Evolutionary conservation across 2,329 filamentous ascomycete species (phyloP), one percentile per base, ranked within the genome.

Genomic region (Colletotrichum lindemuthianum): DNA sequence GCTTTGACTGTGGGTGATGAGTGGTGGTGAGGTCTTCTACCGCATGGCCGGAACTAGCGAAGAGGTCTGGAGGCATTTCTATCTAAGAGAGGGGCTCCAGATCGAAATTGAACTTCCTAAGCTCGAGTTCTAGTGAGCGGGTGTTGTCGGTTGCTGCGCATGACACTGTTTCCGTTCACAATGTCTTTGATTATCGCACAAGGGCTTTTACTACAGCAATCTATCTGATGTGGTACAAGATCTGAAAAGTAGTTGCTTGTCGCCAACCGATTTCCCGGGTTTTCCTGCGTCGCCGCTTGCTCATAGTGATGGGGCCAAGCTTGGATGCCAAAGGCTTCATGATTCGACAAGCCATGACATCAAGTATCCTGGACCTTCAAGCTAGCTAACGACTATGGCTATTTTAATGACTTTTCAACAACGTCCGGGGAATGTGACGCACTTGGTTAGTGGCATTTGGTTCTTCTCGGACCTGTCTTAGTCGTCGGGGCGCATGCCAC

Each of bases 401-500:
- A 24, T 24, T 24, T 24, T 24, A 24, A 24, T 24, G 4, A 24
- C 24, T 24, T 24, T 24, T 57, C 48, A 16, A 48, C 36, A 57
- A 16, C 54, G 49, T 16, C 15, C 34, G 13, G 24, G 12, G 32
- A 16, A 33, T 15, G 16, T 44, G 52, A 63, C 52, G 41, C 51
- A 48, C 48, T 40, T 33, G 40, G 37, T 7, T 24, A 33, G 45
- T 34, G 34, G 44, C 36, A 13, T 6, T 50, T 13, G 43, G 43
- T 16, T 45, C n/a, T 10, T 10, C 10, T n/a, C 32, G 32, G 16
- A 33, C n/a, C 24, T 63, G 63, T 65, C 63, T 65, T 40, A 49
- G 52, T 39, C 43, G 34, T 36, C 36, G 37, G 47, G 51, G 44
- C 51, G 63, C 63, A 63, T 65, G 63, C 52, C 58, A 57, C 58